Conservation (phyloP, 306 rosid genomes). For the Cicer judaicum region DNA sequence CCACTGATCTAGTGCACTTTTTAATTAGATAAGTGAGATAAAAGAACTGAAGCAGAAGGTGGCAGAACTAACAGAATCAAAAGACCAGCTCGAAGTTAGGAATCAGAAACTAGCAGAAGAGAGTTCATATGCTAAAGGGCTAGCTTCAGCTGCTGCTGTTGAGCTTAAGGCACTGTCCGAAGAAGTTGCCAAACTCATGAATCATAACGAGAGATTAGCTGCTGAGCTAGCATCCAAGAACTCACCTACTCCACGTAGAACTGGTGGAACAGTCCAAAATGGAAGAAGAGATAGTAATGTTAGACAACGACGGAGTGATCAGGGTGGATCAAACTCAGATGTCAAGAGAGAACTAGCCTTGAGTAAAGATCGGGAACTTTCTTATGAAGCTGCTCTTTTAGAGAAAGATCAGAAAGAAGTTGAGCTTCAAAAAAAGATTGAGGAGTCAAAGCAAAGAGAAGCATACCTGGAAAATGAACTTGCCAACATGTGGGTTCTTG, state of each 20-base stretch:
- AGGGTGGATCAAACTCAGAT: constrained; percentile 60
- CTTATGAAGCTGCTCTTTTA: constrained; percentile 72
- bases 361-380: constrained; percentile 79
- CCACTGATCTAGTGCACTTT: constrained; percentile 37
- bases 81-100: constrained; percentile 72
- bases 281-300: constrained; percentile 72
- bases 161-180: constrained; percentile 97
- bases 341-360: constrained; percentile 82
- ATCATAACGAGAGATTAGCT: constrained; percentile 76
- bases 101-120: constrained; percentile 96
- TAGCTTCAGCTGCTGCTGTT: constrained; percentile 99
- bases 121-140: constrained; percentile 92
- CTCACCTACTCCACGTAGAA: constrained; percentile 72
- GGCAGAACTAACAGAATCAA: constrained; percentile 67
- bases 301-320: constrained; percentile 70
- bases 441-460: constrained; percentile 95
- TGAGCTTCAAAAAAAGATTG: constrained; percentile 77
- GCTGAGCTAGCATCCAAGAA: constrained; percentile 79
- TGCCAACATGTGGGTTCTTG: constrained; percentile 99
- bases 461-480: constrained; percentile 95
- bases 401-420: constrained; percentile 82
- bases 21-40: constrained; percentile 62
- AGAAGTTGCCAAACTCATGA: constrained; percentile 97
- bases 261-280: constrained; percentile 57
- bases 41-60: constrained; percentile 75